Conservation (phyloP, 495 filamentous ascomycete species). For the Penicillium ucsense region DNA sequence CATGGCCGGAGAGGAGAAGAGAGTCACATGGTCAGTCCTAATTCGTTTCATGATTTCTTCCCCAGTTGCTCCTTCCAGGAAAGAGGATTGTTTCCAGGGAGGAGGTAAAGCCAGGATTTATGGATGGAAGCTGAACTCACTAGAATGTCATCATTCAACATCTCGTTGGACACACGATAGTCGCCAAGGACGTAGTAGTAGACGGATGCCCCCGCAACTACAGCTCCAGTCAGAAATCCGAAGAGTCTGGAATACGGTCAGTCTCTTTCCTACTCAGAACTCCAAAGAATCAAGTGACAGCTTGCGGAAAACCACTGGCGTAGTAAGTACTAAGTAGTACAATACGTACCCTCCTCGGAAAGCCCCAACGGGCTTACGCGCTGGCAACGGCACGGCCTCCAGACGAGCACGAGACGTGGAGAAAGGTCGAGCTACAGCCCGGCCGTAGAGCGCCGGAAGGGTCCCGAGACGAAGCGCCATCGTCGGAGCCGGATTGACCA, state of each 20-base stretch:
- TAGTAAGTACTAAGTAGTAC: too few species aligned
- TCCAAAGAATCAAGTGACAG: too few species aligned
- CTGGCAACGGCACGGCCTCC: constrained; percentile 44
- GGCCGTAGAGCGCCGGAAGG: constrained; percentile 16
- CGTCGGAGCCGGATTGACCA: neutral
- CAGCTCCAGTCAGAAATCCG: constrained; percentile 84
- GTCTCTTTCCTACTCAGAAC: neutral
- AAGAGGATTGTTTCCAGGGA: too few species aligned
- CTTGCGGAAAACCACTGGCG: too few species aligned
- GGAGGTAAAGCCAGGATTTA: too few species aligned
- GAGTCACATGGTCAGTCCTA: neutral
- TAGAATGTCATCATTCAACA: constrained; percentile 91
- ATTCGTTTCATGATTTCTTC: too few species aligned
- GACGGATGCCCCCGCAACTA: constrained; percentile 65
- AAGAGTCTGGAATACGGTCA: constrained; percentile 52
- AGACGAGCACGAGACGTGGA: constrained; percentile 27
- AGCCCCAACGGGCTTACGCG: constrained; percentile 75
- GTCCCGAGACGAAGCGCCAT: constrained; percentile 18
- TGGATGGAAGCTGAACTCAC: constrained; percentile 45
- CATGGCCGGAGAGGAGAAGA: constrained; percentile 1
- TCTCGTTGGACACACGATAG: constrained; percentile 87
- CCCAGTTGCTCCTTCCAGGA: too few species aligned
- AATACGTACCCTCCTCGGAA: constrained; percentile 80
- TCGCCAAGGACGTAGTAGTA: constrained; percentile 91
- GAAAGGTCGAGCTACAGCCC: constrained; percentile 23